phyloP scores from a whole-genome alignment of 2,329 filamentous ascomycete species.

The Aspergillus alliaceus region DNA sequence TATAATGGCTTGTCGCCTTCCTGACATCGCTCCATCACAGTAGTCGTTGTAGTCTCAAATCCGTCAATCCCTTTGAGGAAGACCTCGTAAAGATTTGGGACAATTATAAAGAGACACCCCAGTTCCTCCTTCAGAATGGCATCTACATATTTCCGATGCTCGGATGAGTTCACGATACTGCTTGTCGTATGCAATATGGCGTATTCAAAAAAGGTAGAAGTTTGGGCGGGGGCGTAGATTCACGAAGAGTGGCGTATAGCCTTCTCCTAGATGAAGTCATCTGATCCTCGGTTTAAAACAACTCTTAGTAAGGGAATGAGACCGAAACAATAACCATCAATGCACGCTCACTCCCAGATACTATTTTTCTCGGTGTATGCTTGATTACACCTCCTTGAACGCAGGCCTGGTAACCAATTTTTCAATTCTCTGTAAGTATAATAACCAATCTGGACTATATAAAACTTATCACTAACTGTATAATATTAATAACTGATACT shows the following conservation, averaged over 20 bases:
- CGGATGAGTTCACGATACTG: slow-evolving; percentile 29
- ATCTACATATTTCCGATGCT: slow-evolving; percentile 27
- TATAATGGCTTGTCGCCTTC: slow-evolving; percentile 25
- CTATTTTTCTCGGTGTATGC: too few relatives aligned
- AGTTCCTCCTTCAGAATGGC: slow-evolving; percentile 28
- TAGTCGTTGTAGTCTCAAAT: slow-evolving; percentile 19
- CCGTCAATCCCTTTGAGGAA: slow-evolving; percentile 25
- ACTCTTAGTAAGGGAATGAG: slow-evolving; percentile 21
- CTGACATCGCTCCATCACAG: slow-evolving; percentile 26
- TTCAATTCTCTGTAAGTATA: too few relatives aligned
- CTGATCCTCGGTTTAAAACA: slow-evolving; percentile 9
- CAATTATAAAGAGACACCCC: slow-evolving; percentile 23
- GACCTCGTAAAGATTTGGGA: slow-evolving; percentile 23
- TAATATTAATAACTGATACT: too few relatives aligned
- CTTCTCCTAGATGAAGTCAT: slow-evolving; percentile 21
- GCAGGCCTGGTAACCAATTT: too few relatives aligned
- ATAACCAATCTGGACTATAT: too few relatives aligned
- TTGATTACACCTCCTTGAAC: too few relatives aligned
- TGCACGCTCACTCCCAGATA: too few relatives aligned
- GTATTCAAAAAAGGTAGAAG: slow-evolving; percentile 23
- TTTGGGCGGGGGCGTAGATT: slow-evolving; percentile 22
- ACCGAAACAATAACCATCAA: too few relatives aligned
- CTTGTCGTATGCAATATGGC: slow-evolving; percentile 25
- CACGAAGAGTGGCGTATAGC: slow-evolving; percentile 15
- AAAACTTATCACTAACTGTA: too few relatives aligned